Base-by-base conservation (phyloP, 495 filamentous ascomycete genomes). In the Neurospora pannonica region DNA sequence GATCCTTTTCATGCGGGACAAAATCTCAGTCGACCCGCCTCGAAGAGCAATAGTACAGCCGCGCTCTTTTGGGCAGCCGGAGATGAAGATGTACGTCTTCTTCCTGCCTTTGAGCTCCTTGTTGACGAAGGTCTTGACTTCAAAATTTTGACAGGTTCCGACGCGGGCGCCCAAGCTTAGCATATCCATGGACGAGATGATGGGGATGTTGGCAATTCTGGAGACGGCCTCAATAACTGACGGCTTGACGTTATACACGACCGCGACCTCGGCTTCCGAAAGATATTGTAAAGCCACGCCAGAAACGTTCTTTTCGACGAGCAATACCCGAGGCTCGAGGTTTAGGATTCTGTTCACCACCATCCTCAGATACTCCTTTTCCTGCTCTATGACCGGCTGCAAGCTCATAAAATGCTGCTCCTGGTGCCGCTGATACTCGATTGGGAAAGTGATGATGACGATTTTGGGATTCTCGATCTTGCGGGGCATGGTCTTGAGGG, bases 381-480 rank as follows among this genome's bases (percentile, higher is more conserved):
- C 97, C 81, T 98, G 97, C 46, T 94, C 93, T 76, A 99, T 97
- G 73, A 99, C 94, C 42, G 95, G 96, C 76, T 97, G 94, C 31
- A 99, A 84, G 76, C 97, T 98, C 96, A 99, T 98, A 82, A 98
- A 98, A 76, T 98, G 95, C 75, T 93, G 91, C 77, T 97, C 92
- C 70, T 87, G 85, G 77, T 97, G 94, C 40, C 96, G 91, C 48
- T 95, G 92, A 83, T 98, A 99, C 79, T 98, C 97, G 69, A 99
- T 92, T 9, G 97, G 92, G 80, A 99, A 99, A 8, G 94, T 93
- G 38, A 98, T 90, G 76, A 98, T 95, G 70, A 97, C 86, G 73
- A 98, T 97, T 36, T 94, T 91, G 4, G 97, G 97, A 71, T 92
- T 90, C 19, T 86, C 78, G 74, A 98, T 94, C 74, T 88, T 94